A percentile compares a stretch with the other conserved stretches of the same genome.
phyloP scores from a whole-genome alignment of 2,329 filamentous ascomycete genomes.

The Penicillium sclerotigenum region DNA sequence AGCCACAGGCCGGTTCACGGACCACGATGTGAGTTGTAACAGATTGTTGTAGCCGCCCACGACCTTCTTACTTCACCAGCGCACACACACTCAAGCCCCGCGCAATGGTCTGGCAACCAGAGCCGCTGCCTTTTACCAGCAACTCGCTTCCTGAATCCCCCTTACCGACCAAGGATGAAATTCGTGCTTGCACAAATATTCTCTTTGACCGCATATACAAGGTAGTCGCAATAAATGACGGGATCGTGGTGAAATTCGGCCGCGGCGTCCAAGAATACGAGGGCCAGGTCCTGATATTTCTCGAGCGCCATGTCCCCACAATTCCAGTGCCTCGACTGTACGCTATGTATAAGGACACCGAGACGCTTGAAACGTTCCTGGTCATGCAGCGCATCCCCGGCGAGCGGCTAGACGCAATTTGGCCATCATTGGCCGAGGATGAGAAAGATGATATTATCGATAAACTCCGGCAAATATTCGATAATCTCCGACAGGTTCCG shows the following conservation, averaged over 20 bases:
- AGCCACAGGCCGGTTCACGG: too few species aligned
- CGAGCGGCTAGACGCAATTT: constrained; percentile 21
- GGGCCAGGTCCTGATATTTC: constrained; percentile 24
- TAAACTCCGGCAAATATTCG: constrained; percentile 24
- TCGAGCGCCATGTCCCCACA: constrained; percentile 28
- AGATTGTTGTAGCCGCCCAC: too few species aligned
- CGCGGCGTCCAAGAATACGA: constrained; percentile 3
- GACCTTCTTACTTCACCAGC: too few species aligned
- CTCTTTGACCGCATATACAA: constrained; percentile 24
- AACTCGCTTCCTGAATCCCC: too few species aligned
- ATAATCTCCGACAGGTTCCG: constrained; percentile 20
- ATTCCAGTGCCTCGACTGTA: constrained; percentile 31
- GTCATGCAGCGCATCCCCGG: constrained; percentile 29
- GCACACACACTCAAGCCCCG: too few species aligned
- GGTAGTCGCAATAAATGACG: constrained; percentile 25
- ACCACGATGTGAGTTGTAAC: too few species aligned
- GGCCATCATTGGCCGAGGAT: constrained; percentile 22
- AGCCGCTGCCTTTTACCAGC: too few species aligned
- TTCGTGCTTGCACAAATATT: constrained; percentile 27
- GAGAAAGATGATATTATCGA: constrained; percentile 29
- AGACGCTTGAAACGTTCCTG: constrained; percentile 25
- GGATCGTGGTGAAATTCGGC: constrained; percentile 30
- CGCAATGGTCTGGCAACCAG: too few species aligned
- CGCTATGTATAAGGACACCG: constrained; percentile 27
- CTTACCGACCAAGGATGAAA: constrained; percentile 28